Evolutionary conservation across 2,329 filamentous ascomycete species (phyloP).

Genomic region (Paraphaeosphaeria sporulosa): DNA sequence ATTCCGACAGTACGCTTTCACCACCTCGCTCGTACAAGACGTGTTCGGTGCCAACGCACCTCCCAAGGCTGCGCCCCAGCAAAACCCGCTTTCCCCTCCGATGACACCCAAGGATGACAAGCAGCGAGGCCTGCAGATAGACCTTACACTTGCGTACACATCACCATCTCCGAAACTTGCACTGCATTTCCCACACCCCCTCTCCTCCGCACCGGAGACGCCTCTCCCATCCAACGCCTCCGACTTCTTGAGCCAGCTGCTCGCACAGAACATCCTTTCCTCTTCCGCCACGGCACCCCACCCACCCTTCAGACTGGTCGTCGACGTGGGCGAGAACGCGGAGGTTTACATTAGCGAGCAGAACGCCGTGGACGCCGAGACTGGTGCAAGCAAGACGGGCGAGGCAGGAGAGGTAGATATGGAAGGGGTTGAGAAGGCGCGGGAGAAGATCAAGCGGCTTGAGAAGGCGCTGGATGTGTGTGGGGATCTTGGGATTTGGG

Average conservation of each 20-base stretch:
- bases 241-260: slow-evolving; percentile 17
- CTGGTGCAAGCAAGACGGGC: neutral
- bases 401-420: slow-evolving; percentile 29
- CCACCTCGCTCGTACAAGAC: slow-evolving; percentile 69
- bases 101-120: slow-evolving; percentile 19
- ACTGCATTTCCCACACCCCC: slow-evolving; percentile 41
- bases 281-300: slow-evolving; percentile 21
- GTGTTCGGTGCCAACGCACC: slow-evolving; percentile 57
- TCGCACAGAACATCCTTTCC: slow-evolving; percentile 6
- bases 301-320: slow-evolving; percentile 58
- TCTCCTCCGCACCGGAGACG: slow-evolving; percentile 5
- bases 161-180: slow-evolving; percentile 43
- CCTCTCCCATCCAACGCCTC: slow-evolving; percentile 12
- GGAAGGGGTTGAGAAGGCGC: slow-evolving; percentile 30
- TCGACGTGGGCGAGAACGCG: slow-evolving; percentile 68
- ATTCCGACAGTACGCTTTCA: slow-evolving; percentile 76
- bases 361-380: slow-evolving; percentile 54
- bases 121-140: slow-evolving; percentile 29
- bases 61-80: neutral
- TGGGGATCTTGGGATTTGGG: slow-evolving; percentile 61
- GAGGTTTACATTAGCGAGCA: slow-evolving; percentile 66
- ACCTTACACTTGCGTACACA: slow-evolving; percentile 41
- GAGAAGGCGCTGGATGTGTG: slow-evolving; percentile 55
- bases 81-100: slow-evolving; percentile 41
- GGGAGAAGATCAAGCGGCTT: slow-evolving; percentile 44